phyloP scores from a whole-genome alignment of 306 rosid species.

The Nissolia schottii region DNA sequence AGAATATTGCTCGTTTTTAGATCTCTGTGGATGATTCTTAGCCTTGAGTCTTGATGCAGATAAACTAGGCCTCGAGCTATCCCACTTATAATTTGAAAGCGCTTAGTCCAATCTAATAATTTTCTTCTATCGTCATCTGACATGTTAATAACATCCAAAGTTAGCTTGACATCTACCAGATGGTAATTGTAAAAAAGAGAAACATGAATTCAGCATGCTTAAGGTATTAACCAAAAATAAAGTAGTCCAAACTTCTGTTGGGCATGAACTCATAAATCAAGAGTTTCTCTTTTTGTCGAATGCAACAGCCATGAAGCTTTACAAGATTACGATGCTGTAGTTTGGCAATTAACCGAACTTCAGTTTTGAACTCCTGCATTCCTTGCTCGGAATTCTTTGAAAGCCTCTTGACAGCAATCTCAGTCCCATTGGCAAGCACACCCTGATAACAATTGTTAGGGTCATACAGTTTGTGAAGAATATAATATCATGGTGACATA shows the following conservation, averaged over 20 bases:
- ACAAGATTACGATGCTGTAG: slow-evolving; percentile 23
- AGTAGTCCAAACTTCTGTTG: slow-evolving; percentile 21
- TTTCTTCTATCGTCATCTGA: not conserved
- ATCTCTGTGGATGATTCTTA: not conserved
- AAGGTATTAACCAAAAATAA: slow-evolving; percentile 12
- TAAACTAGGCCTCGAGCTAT: not conserved
- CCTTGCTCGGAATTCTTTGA: slow-evolving; percentile 14
- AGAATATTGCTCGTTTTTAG: not conserved
- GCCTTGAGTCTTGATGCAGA: slow-evolving; percentile 4
- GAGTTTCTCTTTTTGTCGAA: not conserved
- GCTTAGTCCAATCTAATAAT: slow-evolving; percentile 8
- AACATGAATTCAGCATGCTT: not conserved
- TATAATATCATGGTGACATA: not conserved
- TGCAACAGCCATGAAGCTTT: slow-evolving; percentile 25
- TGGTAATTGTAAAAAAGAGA: not conserved
- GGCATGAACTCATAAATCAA: slow-evolving; percentile 19
- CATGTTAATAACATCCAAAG: not conserved
- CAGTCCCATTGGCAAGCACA: not conserved
- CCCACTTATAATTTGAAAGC: not conserved
- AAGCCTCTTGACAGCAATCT: slow-evolving; percentile 17
- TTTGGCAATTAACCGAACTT: slow-evolving; percentile 12
- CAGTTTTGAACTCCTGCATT: slow-evolving; percentile 8
- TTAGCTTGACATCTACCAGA: not conserved
- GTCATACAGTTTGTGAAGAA: not conserved
- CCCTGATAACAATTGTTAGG: not conserved